Conservation (phyloP, 768 basidiomycete species). For the Rhizopogon rudus region DNA sequence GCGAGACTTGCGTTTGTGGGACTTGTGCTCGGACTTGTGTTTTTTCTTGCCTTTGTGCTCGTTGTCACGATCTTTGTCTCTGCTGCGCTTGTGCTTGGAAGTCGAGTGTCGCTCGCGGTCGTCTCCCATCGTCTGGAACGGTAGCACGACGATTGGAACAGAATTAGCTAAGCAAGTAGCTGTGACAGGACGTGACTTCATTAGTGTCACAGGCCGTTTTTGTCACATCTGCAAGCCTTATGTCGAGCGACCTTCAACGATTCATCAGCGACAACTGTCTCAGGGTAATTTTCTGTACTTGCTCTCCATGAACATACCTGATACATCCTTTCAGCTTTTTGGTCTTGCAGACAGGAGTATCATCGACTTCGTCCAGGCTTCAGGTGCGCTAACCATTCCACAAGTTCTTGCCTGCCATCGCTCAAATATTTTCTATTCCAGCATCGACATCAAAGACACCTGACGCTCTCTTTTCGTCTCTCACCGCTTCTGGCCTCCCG, state of each 20-base stretch:
- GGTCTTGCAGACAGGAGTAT: slow-evolving; percentile 81
- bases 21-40: slow-evolving; percentile 42
- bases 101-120: slow-evolving; percentile 12
- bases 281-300: slow-evolving; percentile 38
- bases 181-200: background rate
- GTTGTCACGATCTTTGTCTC: slow-evolving; percentile 29
- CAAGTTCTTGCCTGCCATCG: background rate
- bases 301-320: background rate
- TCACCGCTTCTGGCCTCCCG: slow-evolving; percentile 76
- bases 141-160: background rate
- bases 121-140: slow-evolving; percentile 15
- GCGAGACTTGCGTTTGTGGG: slow-evolving; percentile 25
- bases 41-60: slow-evolving; percentile 53
- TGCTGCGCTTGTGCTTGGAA: slow-evolving; percentile 21
- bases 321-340: slow-evolving; percentile 53
- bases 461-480: slow-evolving; percentile 69
- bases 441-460: slow-evolving; percentile 83
- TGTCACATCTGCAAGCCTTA: slow-evolving; percentile 17
- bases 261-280: slow-evolving; percentile 80
- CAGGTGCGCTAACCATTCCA: slow-evolving; percentile 45
- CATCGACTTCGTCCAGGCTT: slow-evolving; percentile 83
- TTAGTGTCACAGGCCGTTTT: background rate
- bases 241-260: slow-evolving; percentile 61
- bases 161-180: too few relatives aligned
- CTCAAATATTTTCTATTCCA: slow-evolving; percentile 17